Base-by-base conservation (phyloP, 768 basidiomycete genomes). In the Dioszegia crocea region DNA sequence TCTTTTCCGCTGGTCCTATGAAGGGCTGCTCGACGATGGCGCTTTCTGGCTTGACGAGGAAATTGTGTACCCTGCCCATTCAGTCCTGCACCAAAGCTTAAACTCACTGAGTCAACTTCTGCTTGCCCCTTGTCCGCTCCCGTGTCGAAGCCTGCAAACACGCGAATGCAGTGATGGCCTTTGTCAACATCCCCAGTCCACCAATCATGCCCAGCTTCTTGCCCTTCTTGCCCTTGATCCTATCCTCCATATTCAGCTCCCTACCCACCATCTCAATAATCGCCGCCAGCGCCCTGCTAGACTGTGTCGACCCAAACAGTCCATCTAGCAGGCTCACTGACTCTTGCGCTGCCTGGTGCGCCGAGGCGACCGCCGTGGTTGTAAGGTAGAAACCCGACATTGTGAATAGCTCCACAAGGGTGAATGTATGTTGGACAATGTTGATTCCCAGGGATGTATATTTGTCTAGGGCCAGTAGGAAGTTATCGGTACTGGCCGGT, bases 301-400 rank as follows among this genome's bases (percentile, higher is more conserved):
- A 76, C 57, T 79, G 78, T 63, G 75, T 79, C 9, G 76, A 77
- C 4, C 79, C 79, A 57, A 79, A 77, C 23, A 74, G n/a, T 21
- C 59, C 52, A 57, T 71, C 70, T 44, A 74, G 68, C 26, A 71
- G 49, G 3, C 62, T 50, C n/a, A 74, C 72, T 19, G 60, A 59
- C 43, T 71, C 67, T 41, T 64, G 59, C 1, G 72, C 73, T 11
- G 72, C 78, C 4, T 68, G 55, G 58, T 75, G 72, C 8, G 69
- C 73, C 0, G 73, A 71, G 6, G 67, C 56, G 21, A 78, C 31
- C 0, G 73, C 65, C 23, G 65, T 67, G 27, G 67, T 61, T 0
- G 77, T 76, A 46, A 79, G 67, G 68, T 73, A 77, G 64, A 79
- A 78, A 3, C 74, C 74, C 8, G 77, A 76, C 77, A 79, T 78